phyloP scores from a whole-genome alignment of 1,284 basidiomycete genomes.

The Malassezia equina region DNA sequence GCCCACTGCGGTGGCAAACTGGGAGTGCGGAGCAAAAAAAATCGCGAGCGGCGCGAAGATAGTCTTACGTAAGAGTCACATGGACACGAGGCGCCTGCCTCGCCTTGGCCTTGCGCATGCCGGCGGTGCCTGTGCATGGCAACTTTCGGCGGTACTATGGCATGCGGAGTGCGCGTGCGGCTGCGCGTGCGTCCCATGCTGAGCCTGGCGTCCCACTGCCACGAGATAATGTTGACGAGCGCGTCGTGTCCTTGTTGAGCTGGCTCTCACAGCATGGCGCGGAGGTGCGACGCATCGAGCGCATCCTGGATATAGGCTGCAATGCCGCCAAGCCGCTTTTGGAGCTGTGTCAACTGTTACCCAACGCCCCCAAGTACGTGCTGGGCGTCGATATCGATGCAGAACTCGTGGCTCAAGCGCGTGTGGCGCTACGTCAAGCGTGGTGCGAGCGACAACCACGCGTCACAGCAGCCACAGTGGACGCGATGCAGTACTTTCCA shows the following conservation, averaged over 20 bases:
- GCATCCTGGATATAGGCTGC: constrained; percentile 16
- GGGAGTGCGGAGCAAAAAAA: constrained; percentile 2
- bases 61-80: background rate
- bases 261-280: background rate
- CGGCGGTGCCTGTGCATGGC: constrained; percentile 9
- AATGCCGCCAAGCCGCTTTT: constrained; percentile 18
- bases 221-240: constrained; percentile 3
- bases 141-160: constrained; percentile 18
- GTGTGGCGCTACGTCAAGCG: constrained; percentile 6
- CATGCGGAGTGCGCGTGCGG: constrained; percentile 14
- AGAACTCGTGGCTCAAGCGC: constrained; percentile 2
- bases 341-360: constrained; percentile 11
- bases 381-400: constrained; percentile 17
- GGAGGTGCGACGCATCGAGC: background rate
- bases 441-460: constrained; percentile 12
- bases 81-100: background rate
- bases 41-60: background rate
- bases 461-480: background rate
- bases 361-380: constrained; percentile 1
- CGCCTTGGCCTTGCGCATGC: background rate
- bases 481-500: constrained; percentile 11
- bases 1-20: background rate
- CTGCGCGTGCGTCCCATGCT: background rate
- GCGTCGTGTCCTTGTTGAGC: background rate
- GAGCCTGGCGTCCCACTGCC: background rate